Evolutionary conservation across 2,329 filamentous ascomycete species (phyloP).

Genomic region (Colletotrichum sp.): DNA sequence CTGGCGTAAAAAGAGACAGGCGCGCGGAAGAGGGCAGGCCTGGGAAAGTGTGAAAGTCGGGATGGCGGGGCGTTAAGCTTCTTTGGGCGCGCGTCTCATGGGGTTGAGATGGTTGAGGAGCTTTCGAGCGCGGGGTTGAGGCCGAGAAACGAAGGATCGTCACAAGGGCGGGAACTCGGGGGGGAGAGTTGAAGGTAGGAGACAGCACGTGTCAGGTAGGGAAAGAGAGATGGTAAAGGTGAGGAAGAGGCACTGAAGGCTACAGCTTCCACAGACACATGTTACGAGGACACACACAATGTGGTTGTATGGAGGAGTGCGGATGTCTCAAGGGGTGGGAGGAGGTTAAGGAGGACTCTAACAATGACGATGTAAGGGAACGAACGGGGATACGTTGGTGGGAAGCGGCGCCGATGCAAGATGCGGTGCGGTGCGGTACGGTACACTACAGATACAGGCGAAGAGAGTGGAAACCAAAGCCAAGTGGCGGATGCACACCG

Average conservation of each 20-base stretch:
- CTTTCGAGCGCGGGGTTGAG: conserved; percentile 12
- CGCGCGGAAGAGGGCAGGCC: neutral
- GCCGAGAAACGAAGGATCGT: conserved; percentile 12
- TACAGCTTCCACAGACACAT: conserved; percentile 15
- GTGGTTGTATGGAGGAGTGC: neutral
- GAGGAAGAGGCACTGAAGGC: neutral
- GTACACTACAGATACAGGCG: neutral
- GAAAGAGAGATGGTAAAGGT: neutral
- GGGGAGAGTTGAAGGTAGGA: neutral
- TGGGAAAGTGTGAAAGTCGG: conserved; percentile 1
- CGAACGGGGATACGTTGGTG: neutral
- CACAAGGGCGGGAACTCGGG: conserved; percentile 2
- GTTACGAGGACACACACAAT: conserved; percentile 6
- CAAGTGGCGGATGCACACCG: conserved; percentile 9
- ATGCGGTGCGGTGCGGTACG: neutral
- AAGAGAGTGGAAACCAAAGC: conserved; percentile 5
- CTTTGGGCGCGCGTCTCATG: conserved; percentile 11
- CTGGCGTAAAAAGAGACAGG: conserved; percentile 7
- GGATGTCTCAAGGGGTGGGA: conserved; percentile 11
- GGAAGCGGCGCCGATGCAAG: neutral
- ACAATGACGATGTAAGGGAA: conserved; percentile 20
- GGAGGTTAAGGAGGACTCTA: neutral
- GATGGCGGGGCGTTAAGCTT: conserved; percentile 14
- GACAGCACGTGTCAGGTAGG: neutral
- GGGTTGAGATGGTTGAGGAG: conserved; percentile 8